These are phyloP conservation scores for Heterobasidion annosum DNA, from an alignment of 1,284 basidiomycete genomes.

Conservation along the genomic window DNA sequence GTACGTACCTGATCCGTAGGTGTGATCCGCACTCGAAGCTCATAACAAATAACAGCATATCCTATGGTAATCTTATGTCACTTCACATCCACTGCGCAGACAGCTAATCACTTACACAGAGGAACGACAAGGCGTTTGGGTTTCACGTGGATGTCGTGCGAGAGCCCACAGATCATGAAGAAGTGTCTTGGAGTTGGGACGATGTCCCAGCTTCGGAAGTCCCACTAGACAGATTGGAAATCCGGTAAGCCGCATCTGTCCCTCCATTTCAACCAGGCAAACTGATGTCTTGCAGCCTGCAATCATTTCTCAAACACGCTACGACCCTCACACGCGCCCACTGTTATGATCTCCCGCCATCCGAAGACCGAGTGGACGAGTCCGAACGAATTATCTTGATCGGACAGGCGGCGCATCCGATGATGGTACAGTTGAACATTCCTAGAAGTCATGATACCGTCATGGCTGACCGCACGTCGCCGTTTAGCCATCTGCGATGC, in stretches of 20 bases:
- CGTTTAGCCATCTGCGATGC: too few species aligned
- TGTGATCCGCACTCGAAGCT: too few species aligned
- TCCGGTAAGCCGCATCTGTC: slow-evolving; percentile 16
- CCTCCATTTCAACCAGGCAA: neutral
- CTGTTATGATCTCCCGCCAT: slow-evolving; percentile 21
- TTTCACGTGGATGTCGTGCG: too few species aligned
- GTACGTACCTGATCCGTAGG: neutral
- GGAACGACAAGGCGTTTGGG: too few species aligned
- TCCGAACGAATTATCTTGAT: slow-evolving; percentile 23
- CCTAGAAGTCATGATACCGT: slow-evolving; percentile 24
- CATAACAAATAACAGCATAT: too few species aligned
- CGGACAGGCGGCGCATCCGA: slow-evolving; percentile 47
- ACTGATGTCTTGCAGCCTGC: neutral
- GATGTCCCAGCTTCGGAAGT: too few species aligned
- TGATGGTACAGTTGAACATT: slow-evolving; percentile 35
- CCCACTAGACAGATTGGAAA: slow-evolving; percentile 34
- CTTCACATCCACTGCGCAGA: too few species aligned
- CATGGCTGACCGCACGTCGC: slow-evolving; percentile 30
- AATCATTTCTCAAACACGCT: neutral
- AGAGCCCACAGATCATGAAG: too few species aligned
- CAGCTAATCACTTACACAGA: too few species aligned
- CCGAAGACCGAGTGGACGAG: neutral
- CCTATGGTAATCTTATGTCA: too few species aligned
- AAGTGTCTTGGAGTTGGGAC: too few species aligned
- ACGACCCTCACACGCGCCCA: slow-evolving; percentile 17